phyloP scores from a whole-genome alignment of 257 asterid genomes.

The Catharanthus roseus region DNA sequence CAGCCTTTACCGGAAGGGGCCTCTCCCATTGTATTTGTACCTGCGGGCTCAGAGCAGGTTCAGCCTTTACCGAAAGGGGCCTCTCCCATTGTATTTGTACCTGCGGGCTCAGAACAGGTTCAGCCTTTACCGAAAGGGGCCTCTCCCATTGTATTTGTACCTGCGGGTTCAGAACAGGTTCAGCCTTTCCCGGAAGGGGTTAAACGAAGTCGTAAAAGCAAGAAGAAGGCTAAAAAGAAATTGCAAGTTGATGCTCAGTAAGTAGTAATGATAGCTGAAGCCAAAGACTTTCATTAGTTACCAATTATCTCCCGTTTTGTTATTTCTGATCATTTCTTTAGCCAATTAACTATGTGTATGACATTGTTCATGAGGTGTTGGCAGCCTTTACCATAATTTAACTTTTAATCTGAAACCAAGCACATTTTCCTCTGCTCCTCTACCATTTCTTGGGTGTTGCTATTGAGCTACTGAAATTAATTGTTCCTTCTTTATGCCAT shows the following conservation, averaged over 20 bases:
- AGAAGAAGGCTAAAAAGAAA: slow-evolving; percentile 25
- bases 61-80: no score
- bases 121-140: no score
- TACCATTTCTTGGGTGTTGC: neutral
- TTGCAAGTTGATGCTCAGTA: slow-evolving; percentile 28
- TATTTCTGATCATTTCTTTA: neutral
- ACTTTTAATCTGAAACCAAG: neutral
- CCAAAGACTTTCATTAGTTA: neutral
- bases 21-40: slow-evolving; percentile 37
- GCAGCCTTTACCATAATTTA: neutral
- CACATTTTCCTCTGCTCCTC: neutral
- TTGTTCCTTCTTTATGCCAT: neutral
- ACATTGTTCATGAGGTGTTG: neutral
- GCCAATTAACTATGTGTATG: neutral
- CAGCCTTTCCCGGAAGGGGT: slow-evolving; percentile 16
- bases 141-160: slow-evolving; percentile 37
- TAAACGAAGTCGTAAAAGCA: slow-evolving; percentile 27
- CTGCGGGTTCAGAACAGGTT: slow-evolving; percentile 22
- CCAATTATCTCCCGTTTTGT: neutral
- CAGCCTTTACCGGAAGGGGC: neutral
- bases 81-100: slow-evolving; percentile 37
- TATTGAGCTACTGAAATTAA: neutral
- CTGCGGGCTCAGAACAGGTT: slow-evolving; percentile 22
- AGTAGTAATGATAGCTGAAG: slow-evolving; percentile 11
- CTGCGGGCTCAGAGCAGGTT: slow-evolving; percentile 22